Conservation (phyloP, 2,329 filamentous ascomycete species). For the Drechslerella dactyloides region DNA sequence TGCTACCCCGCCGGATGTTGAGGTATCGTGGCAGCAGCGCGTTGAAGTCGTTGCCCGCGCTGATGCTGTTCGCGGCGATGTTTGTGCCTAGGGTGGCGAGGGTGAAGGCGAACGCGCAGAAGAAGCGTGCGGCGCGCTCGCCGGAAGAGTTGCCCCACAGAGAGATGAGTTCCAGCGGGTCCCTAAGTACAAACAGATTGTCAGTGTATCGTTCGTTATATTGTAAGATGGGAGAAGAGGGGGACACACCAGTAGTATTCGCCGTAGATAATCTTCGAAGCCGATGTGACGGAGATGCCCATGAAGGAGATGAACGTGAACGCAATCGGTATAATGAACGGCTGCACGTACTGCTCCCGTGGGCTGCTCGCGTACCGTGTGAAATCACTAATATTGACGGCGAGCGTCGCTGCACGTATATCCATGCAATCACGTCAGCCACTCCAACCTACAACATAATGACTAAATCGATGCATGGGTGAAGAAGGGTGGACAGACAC, state of each 20-base stretch:
- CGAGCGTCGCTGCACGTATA: constrained; percentile 59
- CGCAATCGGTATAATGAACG: constrained; percentile 61
- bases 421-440: constrained; percentile 26
- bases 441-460: constrained; percentile 62
- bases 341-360: constrained; percentile 59
- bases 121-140: constrained; percentile 61
- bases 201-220: not conserved
- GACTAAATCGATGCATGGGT: constrained; percentile 62
- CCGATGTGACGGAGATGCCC: constrained; percentile 67
- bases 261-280: constrained; percentile 64
- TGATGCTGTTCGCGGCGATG: constrained; percentile 65
- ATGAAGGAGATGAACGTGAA: constrained; percentile 63
- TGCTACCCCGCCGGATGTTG: constrained; percentile 66
- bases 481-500: constrained; percentile 64
- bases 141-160: constrained; percentile 59
- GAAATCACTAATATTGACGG: constrained; percentile 66
- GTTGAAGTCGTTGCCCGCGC: constrained; percentile 66
- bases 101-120: constrained; percentile 64
- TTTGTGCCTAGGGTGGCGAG: constrained; percentile 66
- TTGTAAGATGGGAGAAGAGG: not conserved
- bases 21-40: constrained; percentile 64
- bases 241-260: constrained; percentile 59
- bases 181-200: constrained; percentile 53
- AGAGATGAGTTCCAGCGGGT: constrained; percentile 61
- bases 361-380: constrained; percentile 58